Conservation (phyloP, 139 green algal genomes). For the Marvania coccoides region DNA sequence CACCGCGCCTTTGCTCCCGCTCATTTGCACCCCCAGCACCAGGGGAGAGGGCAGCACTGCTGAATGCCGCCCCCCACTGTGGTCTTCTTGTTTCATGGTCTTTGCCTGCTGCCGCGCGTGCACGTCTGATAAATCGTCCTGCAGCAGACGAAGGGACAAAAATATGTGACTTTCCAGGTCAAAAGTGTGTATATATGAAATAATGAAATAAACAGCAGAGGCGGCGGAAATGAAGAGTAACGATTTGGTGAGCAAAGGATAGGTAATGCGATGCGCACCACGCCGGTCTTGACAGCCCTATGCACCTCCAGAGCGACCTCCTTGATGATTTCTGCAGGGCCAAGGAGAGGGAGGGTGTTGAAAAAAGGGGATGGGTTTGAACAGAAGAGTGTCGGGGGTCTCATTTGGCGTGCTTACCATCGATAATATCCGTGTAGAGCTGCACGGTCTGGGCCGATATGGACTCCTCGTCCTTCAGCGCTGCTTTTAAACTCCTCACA, state of each 20-base stretch:
- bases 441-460: not conserved
- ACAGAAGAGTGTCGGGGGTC: not conserved
- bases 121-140: conserved; percentile 21
- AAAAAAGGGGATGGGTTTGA: not conserved
- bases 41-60: not conserved
- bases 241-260: no score
- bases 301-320: conserved; percentile 59
- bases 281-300: conserved; percentile 25
- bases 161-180: no score
- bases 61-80: not conserved
- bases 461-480: conserved; percentile 6
- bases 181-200: no score
- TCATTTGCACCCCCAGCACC: conserved; percentile 3
- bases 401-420: conserved; percentile 6
- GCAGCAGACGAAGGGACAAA: not conserved
- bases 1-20: conserved; percentile 7
- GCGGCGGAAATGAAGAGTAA: no score
- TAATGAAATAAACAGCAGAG: no score
- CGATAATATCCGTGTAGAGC: conserved; percentile 19
- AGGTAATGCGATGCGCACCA: not conserved
- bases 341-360: not conserved
- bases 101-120: not conserved
- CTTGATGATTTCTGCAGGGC: conserved; percentile 32
- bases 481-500: conserved; percentile 9
- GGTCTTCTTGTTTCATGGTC: not conserved